phyloP scores from a whole-genome alignment of 2,329 filamentous ascomycete genomes.

The Sporothrix mexicana region DNA sequence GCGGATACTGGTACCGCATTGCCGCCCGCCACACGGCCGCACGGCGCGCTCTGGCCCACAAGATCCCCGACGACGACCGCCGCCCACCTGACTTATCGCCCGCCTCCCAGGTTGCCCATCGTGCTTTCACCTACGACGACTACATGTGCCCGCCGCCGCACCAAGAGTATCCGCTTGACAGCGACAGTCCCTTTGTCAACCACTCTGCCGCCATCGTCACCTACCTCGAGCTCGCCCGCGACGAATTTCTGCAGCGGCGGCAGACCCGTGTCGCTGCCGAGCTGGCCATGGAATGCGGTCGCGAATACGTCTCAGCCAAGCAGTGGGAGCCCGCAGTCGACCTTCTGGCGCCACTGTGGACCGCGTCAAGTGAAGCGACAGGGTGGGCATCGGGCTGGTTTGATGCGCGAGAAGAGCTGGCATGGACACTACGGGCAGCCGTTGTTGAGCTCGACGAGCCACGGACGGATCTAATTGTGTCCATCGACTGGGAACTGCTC shows the following conservation, averaged over 20 bases:
- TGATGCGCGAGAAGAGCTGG: slow-evolving; percentile 63
- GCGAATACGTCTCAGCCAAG: slow-evolving; percentile 57
- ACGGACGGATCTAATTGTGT: slow-evolving; percentile 62
- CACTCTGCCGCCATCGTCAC: slow-evolving; percentile 63
- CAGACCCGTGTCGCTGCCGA: slow-evolving; percentile 62
- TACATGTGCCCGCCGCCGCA: slow-evolving; percentile 70
- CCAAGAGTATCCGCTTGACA: slow-evolving; percentile 60
- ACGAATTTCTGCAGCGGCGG: slow-evolving; percentile 60
- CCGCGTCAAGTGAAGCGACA: neutral
- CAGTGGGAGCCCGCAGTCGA: slow-evolving; percentile 61
- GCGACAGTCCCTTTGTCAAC: slow-evolving; percentile 51
- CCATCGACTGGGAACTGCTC: slow-evolving; percentile 70
- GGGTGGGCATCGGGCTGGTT: slow-evolving; percentile 63
- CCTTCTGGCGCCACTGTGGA: slow-evolving; percentile 62
- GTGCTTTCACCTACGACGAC: slow-evolving; percentile 65
- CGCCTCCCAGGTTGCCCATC: slow-evolving; percentile 54
- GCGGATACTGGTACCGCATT: slow-evolving; percentile 69
- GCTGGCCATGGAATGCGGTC: slow-evolving; percentile 62
- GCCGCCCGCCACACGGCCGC: slow-evolving; percentile 63
- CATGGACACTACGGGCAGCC: slow-evolving; percentile 65
- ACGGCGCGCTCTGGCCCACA: slow-evolving; percentile 59
- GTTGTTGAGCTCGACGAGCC: slow-evolving; percentile 54
- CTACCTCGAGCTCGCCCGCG: slow-evolving; percentile 56
- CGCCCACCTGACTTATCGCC: slow-evolving; percentile 56
- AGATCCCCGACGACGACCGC: slow-evolving; percentile 66